Conservation (phyloP, 2,329 filamentous ascomycete species). For the Microdochium paspali region DNA sequence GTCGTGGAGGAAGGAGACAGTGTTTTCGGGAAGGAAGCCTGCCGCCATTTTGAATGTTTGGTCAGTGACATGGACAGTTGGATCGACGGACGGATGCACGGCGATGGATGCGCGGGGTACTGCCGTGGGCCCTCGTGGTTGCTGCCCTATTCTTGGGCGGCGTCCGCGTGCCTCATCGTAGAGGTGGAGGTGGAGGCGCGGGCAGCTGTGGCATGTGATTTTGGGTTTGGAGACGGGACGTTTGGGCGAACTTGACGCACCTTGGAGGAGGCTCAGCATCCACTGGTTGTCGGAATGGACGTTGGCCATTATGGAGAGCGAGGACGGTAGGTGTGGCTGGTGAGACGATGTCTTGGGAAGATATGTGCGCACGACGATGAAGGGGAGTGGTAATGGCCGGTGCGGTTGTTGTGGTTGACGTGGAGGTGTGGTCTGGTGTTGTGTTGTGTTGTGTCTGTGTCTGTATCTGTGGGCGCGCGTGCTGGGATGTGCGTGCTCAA, state of each 20-base stretch:
- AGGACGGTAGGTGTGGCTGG: neutral
- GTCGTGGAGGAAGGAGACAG: conserved; percentile 31
- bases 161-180: neutral
- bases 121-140: neutral
- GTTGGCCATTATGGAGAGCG: neutral
- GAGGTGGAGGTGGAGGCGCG: neutral
- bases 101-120: too few relatives aligned
- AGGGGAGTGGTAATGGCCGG: neutral
- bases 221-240: neutral
- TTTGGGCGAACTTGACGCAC: conserved; percentile 8
- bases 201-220: neutral
- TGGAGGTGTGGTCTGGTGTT: too few relatives aligned
- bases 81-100: neutral
- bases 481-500: too few relatives aligned
- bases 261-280: conserved; percentile 16
- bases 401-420: neutral
- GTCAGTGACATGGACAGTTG: neutral
- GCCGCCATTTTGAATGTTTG: neutral
- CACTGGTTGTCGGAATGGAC: conserved; percentile 9
- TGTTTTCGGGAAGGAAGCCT: conserved; percentile 34
- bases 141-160: too few relatives aligned
- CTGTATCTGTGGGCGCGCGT: too few relatives aligned
- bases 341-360: neutral
- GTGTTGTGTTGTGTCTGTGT: too few relatives aligned
- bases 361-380: neutral